Evolutionary conservation across 495 filamentous ascomycete species (phyloP).

Genomic region (Aspergillus avenaceus): DNA sequence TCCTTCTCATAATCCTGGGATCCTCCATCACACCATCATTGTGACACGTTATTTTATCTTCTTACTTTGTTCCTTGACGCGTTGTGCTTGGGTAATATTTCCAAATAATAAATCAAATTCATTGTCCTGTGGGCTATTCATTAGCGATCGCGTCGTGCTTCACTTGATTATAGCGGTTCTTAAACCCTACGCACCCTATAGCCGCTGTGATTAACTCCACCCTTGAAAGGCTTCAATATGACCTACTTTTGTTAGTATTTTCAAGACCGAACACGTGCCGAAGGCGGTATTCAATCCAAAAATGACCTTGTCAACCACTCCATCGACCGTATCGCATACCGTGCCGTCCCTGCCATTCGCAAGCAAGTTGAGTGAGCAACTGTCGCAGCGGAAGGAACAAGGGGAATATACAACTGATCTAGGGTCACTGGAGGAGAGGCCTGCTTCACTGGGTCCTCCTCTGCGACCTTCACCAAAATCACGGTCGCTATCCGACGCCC

Average conservation of each 20-base stretch:
- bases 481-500: slow-evolving; percentile 43
- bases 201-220: not conserved
- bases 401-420: slow-evolving; percentile 11
- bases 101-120: not conserved
- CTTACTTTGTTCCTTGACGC: not conserved
- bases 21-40: too few relatives aligned
- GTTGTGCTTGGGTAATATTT: too few relatives aligned
- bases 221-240: not conserved
- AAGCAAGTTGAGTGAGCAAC: slow-evolving; percentile 41
- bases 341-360: slow-evolving; percentile 25
- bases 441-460: slow-evolving; percentile 15
- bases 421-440: slow-evolving; percentile 10
- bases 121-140: not conserved
- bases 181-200: too few relatives aligned
- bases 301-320: slow-evolving; percentile 18
- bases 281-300: slow-evolving; percentile 5
- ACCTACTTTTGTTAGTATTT: not conserved
- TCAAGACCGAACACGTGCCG: slow-evolving; percentile 5
- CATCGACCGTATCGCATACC: slow-evolving; percentile 21
- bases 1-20: too few relatives aligned
- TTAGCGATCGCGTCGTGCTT: not conserved
- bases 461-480: slow-evolving; percentile 32
- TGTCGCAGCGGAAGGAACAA: slow-evolving; percentile 24
- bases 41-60: too few relatives aligned
- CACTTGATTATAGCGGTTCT: too few relatives aligned